Evolutionary conservation across 768 basidiomycete genomes (phyloP).

Genomic region (Mycena venus): DNA sequence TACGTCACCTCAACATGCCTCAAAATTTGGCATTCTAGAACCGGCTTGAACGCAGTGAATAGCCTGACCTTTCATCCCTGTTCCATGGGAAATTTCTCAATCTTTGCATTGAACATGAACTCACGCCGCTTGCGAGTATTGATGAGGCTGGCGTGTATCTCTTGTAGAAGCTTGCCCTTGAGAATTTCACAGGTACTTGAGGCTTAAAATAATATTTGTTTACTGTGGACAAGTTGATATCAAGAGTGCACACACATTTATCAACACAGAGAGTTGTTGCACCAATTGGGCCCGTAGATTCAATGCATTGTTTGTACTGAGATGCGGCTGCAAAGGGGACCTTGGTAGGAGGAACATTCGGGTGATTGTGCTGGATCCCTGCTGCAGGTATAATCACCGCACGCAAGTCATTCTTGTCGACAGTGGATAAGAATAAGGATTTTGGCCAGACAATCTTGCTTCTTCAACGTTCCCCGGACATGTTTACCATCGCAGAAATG

Average conservation of each 20-base stretch:
- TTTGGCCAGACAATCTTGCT: background rate
- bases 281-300: background rate
- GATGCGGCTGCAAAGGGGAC: background rate
- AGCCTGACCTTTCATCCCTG: background rate
- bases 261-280: slow-evolving; percentile 2
- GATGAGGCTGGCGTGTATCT: slow-evolving; percentile 5
- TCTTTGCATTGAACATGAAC: background rate
- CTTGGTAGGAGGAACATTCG: background rate
- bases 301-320: background rate
- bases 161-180: background rate
- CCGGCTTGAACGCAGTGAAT: no score
- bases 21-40: no score
- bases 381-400: background rate
- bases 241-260: background rate
- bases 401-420: background rate
- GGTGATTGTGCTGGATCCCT: background rate
- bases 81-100: background rate
- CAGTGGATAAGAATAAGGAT: background rate
- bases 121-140: slow-evolving; percentile 2
- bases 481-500: background rate
- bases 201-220: background rate
- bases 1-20: no score
- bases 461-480: background rate
- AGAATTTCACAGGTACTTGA: background rate
- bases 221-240: background rate